Percentiles rank a stretch among this genome's conserved stretches.
phyloP scores from a whole-genome alignment of 1,139 yeast genomes.

The Kazachstania sp. region DNA sequence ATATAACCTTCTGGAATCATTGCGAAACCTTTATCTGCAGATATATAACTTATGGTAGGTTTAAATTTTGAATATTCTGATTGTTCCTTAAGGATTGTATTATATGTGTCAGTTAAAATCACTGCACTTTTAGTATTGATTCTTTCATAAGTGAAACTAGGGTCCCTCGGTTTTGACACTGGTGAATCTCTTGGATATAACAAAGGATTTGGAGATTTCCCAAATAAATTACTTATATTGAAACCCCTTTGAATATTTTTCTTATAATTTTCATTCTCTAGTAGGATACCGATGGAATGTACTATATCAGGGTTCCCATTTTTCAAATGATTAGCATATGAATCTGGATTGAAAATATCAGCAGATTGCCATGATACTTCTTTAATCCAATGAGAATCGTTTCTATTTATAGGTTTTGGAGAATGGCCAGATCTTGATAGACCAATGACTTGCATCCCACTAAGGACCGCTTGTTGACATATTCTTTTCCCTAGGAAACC shows the following conservation, averaged over 20 bases:
- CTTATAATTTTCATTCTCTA: slow-evolving; percentile 64
- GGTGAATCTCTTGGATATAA: slow-evolving; percentile 2
- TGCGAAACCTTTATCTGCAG: slow-evolving; percentile 69
- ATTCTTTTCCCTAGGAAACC: slow-evolving; percentile 71
- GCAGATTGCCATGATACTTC: slow-evolving; percentile 64
- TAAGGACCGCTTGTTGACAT: slow-evolving; percentile 55
- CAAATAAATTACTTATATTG: background rate
- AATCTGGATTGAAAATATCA: slow-evolving; percentile 55
- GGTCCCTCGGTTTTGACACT: slow-evolving; percentile 33
- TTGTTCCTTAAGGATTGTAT: slow-evolving; percentile 12
- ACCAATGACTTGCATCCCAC: slow-evolving; percentile 59
- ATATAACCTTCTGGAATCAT: slow-evolving; percentile 63
- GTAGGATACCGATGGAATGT: slow-evolving; percentile 70
- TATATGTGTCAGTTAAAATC: slow-evolving; percentile 49
- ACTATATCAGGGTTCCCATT: slow-evolving; percentile 55
- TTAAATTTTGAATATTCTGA: slow-evolving; percentile 4
- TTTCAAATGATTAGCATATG: slow-evolving; percentile 42
- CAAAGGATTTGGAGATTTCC: slow-evolving; percentile 2
- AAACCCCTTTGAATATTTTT: slow-evolving; percentile 12
- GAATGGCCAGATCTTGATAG: slow-evolving; percentile 52
- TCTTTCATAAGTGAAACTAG: slow-evolving; percentile 43
- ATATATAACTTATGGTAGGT: slow-evolving; percentile 62
- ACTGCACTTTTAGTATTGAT: slow-evolving; percentile 67
- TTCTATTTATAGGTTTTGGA: slow-evolving; percentile 33
- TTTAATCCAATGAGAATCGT: slow-evolving; percentile 42